Evolutionary conservation across 805 yeast genomes (phyloP), one percentile per base, ranked within the genome.

Genomic region (Ogataea nonfermentans): DNA sequence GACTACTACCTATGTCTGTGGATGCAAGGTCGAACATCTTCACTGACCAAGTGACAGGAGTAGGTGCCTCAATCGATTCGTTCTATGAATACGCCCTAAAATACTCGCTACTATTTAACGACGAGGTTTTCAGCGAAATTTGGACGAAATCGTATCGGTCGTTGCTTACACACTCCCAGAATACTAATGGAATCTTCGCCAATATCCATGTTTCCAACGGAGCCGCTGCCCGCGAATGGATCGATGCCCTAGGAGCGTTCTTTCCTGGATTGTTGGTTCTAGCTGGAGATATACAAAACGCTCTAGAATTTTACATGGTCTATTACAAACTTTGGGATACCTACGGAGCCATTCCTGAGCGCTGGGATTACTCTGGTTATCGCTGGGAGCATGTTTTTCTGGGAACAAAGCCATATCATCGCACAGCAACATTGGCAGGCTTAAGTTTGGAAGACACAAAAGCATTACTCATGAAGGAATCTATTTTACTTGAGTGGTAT

Each of bases 21-120:
- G 80, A 82, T 44, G 46, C 57, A 1, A 30, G 17, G n/a, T 17
- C 39, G 0, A 52, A 67, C 1, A 54, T 58, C 26, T 79, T 86
- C 78, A 62, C 68, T 28, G 82, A 82, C 40, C 57, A 71, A 0
- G 62, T 79, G 28, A 77, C 93, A 0, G 96, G 96, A 0, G 71
- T 85, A 8, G 97, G 98, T 2, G 97, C 97, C 0, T 84, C 95
- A 2, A 76, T 87, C 11, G 98, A 90, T 61, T 87, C 96, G 0
- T 86, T 86, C 54, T 90, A 82, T 57, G 98, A 90, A 55, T 86
- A 89, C 61, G 84, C 95, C 0, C 69, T 87, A 29, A 90, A 90
- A 56, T 79, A 81, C 14, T 67, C 89, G 2, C 73, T 90, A 9
- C 55, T 90, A 10, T 87, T 89, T 44, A 78, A 84, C 54, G 84